Evolutionary conservation across 179 eudicot species (phyloP), one percentile per base, ranked within the genome.

Genomic region (Silene noctiflora): DNA sequence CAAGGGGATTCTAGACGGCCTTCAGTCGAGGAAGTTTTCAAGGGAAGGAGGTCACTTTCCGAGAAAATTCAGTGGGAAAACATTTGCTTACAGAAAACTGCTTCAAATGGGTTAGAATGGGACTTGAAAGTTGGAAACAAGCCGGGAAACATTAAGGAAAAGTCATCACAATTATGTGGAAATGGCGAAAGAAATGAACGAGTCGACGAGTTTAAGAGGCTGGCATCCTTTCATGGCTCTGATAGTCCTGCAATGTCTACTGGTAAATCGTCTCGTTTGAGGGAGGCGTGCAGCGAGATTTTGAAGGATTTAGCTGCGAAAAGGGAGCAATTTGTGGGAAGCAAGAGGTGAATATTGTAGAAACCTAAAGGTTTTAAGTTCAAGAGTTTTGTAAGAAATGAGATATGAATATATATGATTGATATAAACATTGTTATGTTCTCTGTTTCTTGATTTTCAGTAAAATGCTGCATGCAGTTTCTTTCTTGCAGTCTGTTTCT

Each of bases 21-120:
- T 0, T 83, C 88, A 0, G 75, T 72, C 7, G 88, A 86, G 20
- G 86, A 86, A 77, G 80, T 86, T 17, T 86, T 86, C 77, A 86
- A 84, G 29, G 88, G 88, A 62, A 81, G 88, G 63, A 81, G 77
- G 53, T 86, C 88, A 33, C 82, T 86, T 17, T 81, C 83, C 6
- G 88, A 86, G 74, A 86, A 83, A 71, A 75, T 86, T 68, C 88
- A 86, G 67, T 86, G 88, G 88, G 88, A 86, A 75, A 84, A 67
- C 39, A 86, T 86, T n/a, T 86, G 86, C 51, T 59, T 86, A 31
- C 83, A 84, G 58, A 81, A 58, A 76, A 75, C 78, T 24, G 77
- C 83, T 27, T 77, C 85, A 71, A 84, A 78, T 31, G 78, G 82
- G 3, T 75, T 77, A 46, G 85, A 82, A 62, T 84, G 85, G 85